Evolutionary conservation across 2,329 filamentous ascomycete species (phyloP).

Genomic region (Dactylellina sp.): DNA sequence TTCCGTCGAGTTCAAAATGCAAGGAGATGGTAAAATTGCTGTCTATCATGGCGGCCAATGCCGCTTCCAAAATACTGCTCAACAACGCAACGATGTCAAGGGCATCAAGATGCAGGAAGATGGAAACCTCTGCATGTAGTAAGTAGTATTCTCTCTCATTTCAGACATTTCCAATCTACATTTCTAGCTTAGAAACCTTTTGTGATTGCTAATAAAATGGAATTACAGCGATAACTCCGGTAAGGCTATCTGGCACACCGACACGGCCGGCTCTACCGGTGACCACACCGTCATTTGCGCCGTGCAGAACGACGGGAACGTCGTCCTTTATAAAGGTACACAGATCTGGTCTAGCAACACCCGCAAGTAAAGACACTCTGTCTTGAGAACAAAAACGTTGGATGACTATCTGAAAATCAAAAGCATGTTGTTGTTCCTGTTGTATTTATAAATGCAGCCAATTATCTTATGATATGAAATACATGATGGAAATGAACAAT

Average conservation of each 20-base stretch:
- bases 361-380: constrained; percentile 5
- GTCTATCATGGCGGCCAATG: constrained; percentile 61
- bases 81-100: constrained; percentile 61
- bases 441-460: no score
- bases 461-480: no score
- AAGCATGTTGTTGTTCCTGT: no score
- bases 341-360: constrained; percentile 62
- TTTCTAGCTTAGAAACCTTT: no score
- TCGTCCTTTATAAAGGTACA: constrained; percentile 62
- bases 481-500: no score
- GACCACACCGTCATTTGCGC: constrained; percentile 58
- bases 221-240: constrained; percentile 31
- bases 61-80: constrained; percentile 61
- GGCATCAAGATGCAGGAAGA: constrained; percentile 62
- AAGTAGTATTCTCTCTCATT: constrained; percentile 45
- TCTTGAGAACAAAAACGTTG: no score
- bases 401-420: no score
- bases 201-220: no score
- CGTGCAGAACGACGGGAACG: constrained; percentile 63
- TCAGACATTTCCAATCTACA: no score
- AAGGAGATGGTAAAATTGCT: constrained; percentile 62
- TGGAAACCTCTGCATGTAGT: constrained; percentile 63
- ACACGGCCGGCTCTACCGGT: constrained; percentile 59
- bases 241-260: constrained; percentile 61
- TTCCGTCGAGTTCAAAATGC: constrained; percentile 62